Base-by-base conservation (phyloP, 371 early-diverging fungal species). In the Mucor sp. region DNA sequence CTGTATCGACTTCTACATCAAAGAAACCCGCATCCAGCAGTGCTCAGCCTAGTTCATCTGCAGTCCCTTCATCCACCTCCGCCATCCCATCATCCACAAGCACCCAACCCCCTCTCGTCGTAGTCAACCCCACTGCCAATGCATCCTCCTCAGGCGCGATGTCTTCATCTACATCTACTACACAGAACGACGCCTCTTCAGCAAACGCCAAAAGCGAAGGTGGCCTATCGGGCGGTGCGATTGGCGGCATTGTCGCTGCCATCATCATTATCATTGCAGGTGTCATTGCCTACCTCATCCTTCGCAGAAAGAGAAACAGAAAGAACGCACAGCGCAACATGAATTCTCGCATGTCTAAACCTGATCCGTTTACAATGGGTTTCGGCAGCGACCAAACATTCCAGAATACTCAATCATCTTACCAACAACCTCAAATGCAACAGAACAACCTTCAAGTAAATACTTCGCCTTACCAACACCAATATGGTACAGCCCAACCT, bases 281-380 rank as follows among this genome's bases (percentile, higher is more conserved):
- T 30, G 75, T 63, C 5, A 39, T 76, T n/a, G 83, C 79, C 9
- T 70, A 78, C 65, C 66, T 86, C 58, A 47, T 76, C 19, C 70
- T 78, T 63, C 72, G 74, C 50, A 72, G 71, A 12, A 75, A 77
- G n/a, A 74, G 71, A 63, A 74, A 74, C 35, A 60, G 60, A 9
- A 69, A 62, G 58, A 61, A 47, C 12, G 63, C 48, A 9, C 19
- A 43, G 6, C 63, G 60, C 14, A 48, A 41, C 9, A 66, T 65
- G 57, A 50, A 50, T 4, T 23, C 63, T n/a, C 50, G 50, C 50
- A 50, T 50, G 50, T 21, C 50, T 9, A 77, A 80, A 28, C 74
- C 74, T 21, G 83, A 82, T 68, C 83, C 83, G 8, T 83, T 83
- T 33, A 83, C 75, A n/a, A 78, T 80, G 78, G 83, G 83, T 3